phyloP scores from a whole-genome alignment of 2,329 filamentous ascomycete genomes.

The Clonostachys rosea region DNA sequence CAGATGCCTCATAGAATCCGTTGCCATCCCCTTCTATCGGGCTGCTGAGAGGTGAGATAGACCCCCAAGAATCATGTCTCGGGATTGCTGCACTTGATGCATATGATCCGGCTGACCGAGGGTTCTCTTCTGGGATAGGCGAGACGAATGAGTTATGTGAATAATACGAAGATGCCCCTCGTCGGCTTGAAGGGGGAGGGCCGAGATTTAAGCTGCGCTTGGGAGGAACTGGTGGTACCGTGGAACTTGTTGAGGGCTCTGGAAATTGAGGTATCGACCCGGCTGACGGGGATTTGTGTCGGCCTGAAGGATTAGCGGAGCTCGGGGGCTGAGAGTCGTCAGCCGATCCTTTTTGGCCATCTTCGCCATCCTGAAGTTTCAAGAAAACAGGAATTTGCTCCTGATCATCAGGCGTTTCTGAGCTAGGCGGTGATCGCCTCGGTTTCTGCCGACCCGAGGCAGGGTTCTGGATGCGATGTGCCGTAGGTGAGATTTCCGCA shows the following conservation, averaged over 20 bases:
- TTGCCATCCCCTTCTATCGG: constrained; percentile 25
- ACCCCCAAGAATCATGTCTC: constrained; percentile 54
- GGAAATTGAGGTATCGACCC: constrained; percentile 58
- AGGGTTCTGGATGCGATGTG: constrained; percentile 10
- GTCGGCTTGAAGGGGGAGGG: constrained; percentile 55
- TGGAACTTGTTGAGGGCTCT: constrained; percentile 20
- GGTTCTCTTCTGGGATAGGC: constrained; percentile 70
- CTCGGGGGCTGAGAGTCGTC: constrained; percentile 32
- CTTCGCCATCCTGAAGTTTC: constrained; percentile 19
- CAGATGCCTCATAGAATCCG: constrained; percentile 44
- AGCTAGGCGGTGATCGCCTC: constrained; percentile 53
- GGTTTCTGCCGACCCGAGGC: constrained; percentile 57
- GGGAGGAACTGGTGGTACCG: constrained; percentile 6
- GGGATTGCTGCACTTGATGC: constrained; percentile 72
- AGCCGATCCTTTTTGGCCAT: constrained; percentile 24
- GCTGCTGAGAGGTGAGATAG: constrained; percentile 34
- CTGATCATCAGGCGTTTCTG: constrained; percentile 51
- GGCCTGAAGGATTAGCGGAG: constrained; percentile 41
- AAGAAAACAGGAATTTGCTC: constrained; percentile 49
- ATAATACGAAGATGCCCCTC: constrained; percentile 60
- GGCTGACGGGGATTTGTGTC: constrained; percentile 47
- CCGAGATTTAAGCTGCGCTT: constrained; percentile 48
- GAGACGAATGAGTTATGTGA: constrained; percentile 65
- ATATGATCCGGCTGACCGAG: constrained; percentile 56
- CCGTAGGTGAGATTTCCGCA: constrained; percentile 2